These are phyloP conservation scores for Endothia cerciana DNA, from an alignment of 2,329 filamentous ascomycete species.

Conservation along the genomic window DNA sequence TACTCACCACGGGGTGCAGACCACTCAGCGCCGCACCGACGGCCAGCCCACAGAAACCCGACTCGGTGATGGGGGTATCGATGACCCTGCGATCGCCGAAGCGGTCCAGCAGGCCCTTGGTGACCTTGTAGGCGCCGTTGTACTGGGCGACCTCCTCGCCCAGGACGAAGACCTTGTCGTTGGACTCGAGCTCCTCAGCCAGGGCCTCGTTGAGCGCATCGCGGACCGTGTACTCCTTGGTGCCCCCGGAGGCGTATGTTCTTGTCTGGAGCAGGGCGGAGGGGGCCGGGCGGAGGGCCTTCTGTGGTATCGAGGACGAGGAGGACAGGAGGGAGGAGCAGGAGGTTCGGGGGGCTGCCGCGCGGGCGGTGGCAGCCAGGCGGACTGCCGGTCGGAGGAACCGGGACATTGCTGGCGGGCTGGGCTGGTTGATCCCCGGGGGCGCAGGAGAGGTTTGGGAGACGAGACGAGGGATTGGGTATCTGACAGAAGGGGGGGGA, in stretches of 20 bases:
- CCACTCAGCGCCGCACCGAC: slow-evolving; percentile 94
- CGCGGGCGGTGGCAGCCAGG: slow-evolving; percentile 44
- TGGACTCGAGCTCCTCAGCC: slow-evolving; percentile 92
- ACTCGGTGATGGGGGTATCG: slow-evolving; percentile 97
- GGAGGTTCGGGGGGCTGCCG: slow-evolving; percentile 31
- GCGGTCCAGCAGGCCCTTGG: slow-evolving; percentile 93
- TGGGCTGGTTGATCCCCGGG: not conserved
- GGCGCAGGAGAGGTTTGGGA: not conserved
- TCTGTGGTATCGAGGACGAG: slow-evolving; percentile 31
- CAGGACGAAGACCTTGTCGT: slow-evolving; percentile 93
- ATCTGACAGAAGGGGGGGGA: not conserved
- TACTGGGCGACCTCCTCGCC: slow-evolving; percentile 99
- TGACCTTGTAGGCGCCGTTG: slow-evolving; percentile 99
- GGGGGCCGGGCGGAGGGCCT: slow-evolving; percentile 27
- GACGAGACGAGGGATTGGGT: slow-evolving; percentile 24
- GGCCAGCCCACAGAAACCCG: slow-evolving; percentile 90
- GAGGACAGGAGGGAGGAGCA: slow-evolving; percentile 34
- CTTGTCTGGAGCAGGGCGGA: slow-evolving; percentile 51
- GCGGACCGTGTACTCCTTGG: slow-evolving; percentile 94
- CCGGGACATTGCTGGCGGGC: slow-evolving; percentile 45
- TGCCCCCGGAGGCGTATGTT: slow-evolving; percentile 62
- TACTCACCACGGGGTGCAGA: slow-evolving; percentile 86
- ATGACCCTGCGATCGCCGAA: slow-evolving; percentile 98
- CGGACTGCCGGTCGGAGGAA: slow-evolving; percentile 50
- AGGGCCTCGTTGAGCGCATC: slow-evolving; percentile 98